phyloP scores from a whole-genome alignment of 176 grass and related monocot genomes.

The Secale cereale region DNA sequence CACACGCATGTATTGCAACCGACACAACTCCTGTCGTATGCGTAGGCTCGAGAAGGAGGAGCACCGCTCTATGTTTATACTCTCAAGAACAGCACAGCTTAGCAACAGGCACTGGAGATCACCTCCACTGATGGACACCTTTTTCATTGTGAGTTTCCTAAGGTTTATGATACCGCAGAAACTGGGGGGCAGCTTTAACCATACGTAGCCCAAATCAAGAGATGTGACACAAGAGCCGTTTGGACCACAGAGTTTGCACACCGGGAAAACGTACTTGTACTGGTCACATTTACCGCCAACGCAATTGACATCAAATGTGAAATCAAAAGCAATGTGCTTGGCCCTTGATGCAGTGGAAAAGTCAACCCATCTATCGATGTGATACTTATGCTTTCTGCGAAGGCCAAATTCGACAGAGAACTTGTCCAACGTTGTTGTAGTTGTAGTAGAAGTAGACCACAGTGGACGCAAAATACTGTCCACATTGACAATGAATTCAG shows the following conservation, averaged over 20 bases:
- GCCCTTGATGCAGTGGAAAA: too few relatives aligned
- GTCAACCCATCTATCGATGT: too few relatives aligned
- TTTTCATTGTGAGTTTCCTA: neutral
- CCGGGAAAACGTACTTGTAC: too few relatives aligned
- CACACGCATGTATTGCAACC: neutral
- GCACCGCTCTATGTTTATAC: neutral
- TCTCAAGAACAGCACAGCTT: neutral
- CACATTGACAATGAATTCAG: too few relatives aligned
- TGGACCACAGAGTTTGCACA: neutral
- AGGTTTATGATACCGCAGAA: neutral
- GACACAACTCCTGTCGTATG: neutral
- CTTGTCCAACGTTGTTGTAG: too few relatives aligned
- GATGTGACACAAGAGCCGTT: neutral
- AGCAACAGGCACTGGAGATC: neutral
- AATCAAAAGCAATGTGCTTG: too few relatives aligned
- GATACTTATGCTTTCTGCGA: too few relatives aligned
- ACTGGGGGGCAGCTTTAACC: neutral
- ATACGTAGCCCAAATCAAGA: neutral
- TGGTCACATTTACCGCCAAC: too few relatives aligned
- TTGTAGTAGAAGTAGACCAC: too few relatives aligned
- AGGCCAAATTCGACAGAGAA: too few relatives aligned
- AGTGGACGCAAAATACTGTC: too few relatives aligned
- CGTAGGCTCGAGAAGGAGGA: neutral
- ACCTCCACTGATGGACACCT: neutral
- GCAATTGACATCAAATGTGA: too few relatives aligned